A percentile compares a stretch with the other conserved stretches of the same genome.
Evolutionary conservation across 345 rosid genomes (phyloP).

Genomic region (Populus simonii): DNA sequence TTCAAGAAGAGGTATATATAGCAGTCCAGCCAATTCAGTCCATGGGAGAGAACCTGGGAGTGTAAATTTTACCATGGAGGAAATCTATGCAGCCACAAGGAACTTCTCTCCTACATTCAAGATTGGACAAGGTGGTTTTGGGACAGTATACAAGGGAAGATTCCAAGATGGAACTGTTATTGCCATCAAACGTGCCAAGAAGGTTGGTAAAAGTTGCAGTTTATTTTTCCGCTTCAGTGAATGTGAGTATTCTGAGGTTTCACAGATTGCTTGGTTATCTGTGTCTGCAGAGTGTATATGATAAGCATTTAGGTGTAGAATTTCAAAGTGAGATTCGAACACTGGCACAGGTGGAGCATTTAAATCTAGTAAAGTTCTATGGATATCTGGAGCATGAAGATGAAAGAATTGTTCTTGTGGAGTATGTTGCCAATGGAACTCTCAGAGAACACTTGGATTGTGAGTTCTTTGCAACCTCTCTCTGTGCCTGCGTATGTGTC

Average conservation of each 20-base stretch:
- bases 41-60: conserved; percentile 42
- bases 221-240: neutral
- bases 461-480: conserved; percentile 31
- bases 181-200: conserved; percentile 87
- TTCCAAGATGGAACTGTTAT: conserved; percentile 70
- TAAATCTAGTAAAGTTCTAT: conserved; percentile 71
- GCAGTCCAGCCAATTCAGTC: conserved; percentile 28
- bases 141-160: conserved; percentile 84
- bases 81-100: conserved; percentile 62
- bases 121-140: conserved; percentile 90
- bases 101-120: conserved; percentile 77
- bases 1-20: conserved; percentile 38
- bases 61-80: conserved; percentile 52
- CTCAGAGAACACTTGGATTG: conserved; percentile 91
- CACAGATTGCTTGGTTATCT: conserved; percentile 1
- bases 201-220: conserved; percentile 37
- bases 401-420: conserved; percentile 73
- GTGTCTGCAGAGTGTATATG: conserved; percentile 60
- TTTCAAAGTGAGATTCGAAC: conserved; percentile 77
- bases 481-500: neutral
- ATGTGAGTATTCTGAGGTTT: neutral
- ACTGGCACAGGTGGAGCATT: conserved; percentile 72
- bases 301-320: conserved; percentile 69
- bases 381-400: conserved; percentile 66
- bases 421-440: conserved; percentile 86